A percentile compares a stretch with the other conserved stretches of the same genome.
Evolutionary conservation across 108 stramenopile species (phyloP).

Genomic region (Skeletonema marinoi): DNA sequence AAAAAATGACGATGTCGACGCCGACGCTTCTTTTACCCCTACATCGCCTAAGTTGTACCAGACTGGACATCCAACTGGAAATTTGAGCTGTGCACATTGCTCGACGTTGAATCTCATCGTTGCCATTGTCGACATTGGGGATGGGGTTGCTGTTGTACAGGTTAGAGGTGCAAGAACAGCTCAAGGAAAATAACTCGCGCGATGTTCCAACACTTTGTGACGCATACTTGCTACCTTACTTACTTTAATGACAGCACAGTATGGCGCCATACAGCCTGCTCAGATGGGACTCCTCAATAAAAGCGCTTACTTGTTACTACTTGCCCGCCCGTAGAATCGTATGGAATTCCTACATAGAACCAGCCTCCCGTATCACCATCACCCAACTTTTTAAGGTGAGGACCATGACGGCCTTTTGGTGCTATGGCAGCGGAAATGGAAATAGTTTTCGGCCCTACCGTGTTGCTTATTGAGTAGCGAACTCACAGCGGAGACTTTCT

Average conservation of each 20-base stretch:
- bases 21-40: too few species aligned
- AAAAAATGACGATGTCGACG: neutral
- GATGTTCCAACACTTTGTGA: too few species aligned
- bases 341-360: neutral
- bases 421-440: neutral
- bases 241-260: neutral
- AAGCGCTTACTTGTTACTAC: neutral
- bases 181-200: too few species aligned
- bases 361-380: too few species aligned
- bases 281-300: too few species aligned
- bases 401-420: neutral
- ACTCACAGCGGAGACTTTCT: neutral
- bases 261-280: too few species aligned
- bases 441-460: neutral
- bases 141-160: too few species aligned
- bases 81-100: neutral
- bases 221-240: too few species aligned
- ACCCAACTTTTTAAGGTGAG: neutral
- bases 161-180: too few species aligned
- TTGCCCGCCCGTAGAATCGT: neutral
- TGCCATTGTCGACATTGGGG: too few species aligned
- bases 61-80: neutral
- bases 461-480: neutral
- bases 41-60: neutral
- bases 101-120: neutral